These are phyloP conservation scores for Cucumis cinereus DNA, from an alignment of 306 rosid genomes.

Conservation along the genomic window DNA sequence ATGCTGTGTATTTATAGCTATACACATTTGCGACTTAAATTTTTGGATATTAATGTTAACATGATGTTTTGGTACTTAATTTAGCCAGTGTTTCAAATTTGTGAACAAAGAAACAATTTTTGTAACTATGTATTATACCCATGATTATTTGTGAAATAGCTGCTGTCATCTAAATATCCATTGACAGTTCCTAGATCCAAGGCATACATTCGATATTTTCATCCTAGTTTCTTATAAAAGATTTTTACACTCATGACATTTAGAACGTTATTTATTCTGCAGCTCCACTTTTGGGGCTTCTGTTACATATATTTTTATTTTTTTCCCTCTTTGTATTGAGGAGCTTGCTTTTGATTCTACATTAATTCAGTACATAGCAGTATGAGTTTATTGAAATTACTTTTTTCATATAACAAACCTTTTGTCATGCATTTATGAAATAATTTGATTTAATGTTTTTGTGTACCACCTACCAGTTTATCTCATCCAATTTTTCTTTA, in stretches of 20 bases:
- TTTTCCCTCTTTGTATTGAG: neutral
- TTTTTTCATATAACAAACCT: neutral
- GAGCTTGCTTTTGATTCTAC: neutral
- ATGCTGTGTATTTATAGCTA: neutral
- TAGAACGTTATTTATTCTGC: no score
- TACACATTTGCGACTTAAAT: neutral
- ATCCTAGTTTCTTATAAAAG: neutral
- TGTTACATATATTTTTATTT: neutral
- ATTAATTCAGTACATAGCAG: neutral
- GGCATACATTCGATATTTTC: neutral
- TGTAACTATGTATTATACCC: neutral
- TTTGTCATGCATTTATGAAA: neutral
- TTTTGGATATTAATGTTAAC: neutral
- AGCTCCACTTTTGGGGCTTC: neutral
- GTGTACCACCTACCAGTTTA: neutral
- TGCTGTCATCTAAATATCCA: neutral
- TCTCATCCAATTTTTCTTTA: neutral
- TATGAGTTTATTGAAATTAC: neutral
- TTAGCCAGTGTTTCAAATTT: neutral
- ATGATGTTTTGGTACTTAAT: neutral
- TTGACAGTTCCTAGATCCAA: neutral
- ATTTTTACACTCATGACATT: no score
- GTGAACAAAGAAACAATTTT: no score
- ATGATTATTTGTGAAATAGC: neutral
- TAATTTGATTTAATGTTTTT: neutral